Base-by-base conservation (phyloP, 2,329 filamentous ascomycete species). In the Aquanectria penicillioides region DNA sequence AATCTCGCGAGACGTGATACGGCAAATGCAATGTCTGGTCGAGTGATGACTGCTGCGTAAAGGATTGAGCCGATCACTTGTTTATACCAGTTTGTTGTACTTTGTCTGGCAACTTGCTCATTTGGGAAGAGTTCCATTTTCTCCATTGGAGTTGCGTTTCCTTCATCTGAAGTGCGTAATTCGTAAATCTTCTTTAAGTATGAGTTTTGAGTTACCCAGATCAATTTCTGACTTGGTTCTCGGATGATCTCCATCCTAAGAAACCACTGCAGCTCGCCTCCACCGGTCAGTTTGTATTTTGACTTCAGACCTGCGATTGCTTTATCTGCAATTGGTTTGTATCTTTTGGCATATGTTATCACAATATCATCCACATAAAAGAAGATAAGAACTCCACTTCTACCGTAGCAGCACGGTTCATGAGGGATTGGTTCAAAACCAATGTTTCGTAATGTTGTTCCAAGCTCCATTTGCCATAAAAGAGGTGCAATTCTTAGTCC, bases 41-140 rank as follows among this genome's bases (percentile, higher is more conserved):
- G 11, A 13, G 23, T 44, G 5, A 41, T 51, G 10, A 51, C 38
- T n/a, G 18, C 31, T 57, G 71, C 12, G 69, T 63, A 2, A 41
- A 46, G 15, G 71, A 70, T n/a, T n/a, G 10, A 10, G n/a, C n/a
- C n/a, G n/a, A n/a, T n/a, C n/a, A n/a, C n/a, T n/a, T n/a, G n/a
- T n/a, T n/a, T n/a, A n/a, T n/a, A n/a, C n/a, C n/a, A n/a, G n/a
- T n/a, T n/a, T n/a, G n/a, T n/a, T n/a, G n/a, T n/a, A n/a, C n/a
- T n/a, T n/a, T n/a, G n/a, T n/a, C n/a, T n/a, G n/a, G n/a, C n/a
- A n/a, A n/a, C n/a, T n/a, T n/a, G n/a, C n/a, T n/a, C n/a, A n/a
- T n/a, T n/a, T n/a, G n/a, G n/a, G n/a, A n/a, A n/a, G n/a, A n/a
- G n/a, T n/a, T n/a, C n/a, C n/a, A n/a, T n/a, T n/a, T n/a, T n/a